phyloP scores from a whole-genome alignment of 23 red algal species.

The Agarophyton chilense region DNA sequence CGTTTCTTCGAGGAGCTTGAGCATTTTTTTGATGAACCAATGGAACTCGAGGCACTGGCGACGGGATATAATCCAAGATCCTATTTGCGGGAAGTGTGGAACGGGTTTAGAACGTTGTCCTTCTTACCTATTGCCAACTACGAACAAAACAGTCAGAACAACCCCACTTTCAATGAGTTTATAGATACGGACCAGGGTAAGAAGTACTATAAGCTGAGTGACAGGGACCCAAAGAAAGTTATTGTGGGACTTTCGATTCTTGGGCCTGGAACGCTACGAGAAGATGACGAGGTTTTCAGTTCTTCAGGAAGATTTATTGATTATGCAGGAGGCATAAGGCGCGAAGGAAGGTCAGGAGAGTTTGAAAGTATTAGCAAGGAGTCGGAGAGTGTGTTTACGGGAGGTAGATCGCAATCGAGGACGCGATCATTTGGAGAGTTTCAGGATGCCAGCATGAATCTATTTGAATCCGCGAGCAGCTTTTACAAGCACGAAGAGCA shows the following conservation, averaged over 20 bases:
- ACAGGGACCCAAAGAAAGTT: neutral
- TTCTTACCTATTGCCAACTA: neutral
- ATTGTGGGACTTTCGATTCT: neutral
- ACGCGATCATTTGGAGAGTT: neutral
- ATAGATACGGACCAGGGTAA: neutral
- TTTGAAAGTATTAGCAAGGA: neutral
- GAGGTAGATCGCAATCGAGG: neutral
- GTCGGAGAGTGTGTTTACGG: neutral
- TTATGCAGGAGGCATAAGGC: neutral
- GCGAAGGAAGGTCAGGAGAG: neutral
- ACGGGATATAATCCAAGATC: neutral
- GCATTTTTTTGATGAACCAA: neutral
- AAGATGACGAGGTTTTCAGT: neutral
- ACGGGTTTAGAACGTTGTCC: neutral
- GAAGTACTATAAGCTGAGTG: neutral
- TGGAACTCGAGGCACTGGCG: neutral
- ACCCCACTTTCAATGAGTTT: neutral
- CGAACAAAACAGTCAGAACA: neutral
- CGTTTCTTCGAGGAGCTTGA: neutral
- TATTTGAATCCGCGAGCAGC: conserved; percentile 11
- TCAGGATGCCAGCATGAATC: neutral
- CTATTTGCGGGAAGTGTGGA: neutral
- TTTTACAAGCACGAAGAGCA: neutral
- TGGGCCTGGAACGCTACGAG: neutral
- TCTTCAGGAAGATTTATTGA: neutral